Evolutionary conservation across 2,329 filamentous ascomycete species (phyloP), one percentile per base, ranked within the genome.

Genomic region (Cordyceps tenuipes): DNA sequence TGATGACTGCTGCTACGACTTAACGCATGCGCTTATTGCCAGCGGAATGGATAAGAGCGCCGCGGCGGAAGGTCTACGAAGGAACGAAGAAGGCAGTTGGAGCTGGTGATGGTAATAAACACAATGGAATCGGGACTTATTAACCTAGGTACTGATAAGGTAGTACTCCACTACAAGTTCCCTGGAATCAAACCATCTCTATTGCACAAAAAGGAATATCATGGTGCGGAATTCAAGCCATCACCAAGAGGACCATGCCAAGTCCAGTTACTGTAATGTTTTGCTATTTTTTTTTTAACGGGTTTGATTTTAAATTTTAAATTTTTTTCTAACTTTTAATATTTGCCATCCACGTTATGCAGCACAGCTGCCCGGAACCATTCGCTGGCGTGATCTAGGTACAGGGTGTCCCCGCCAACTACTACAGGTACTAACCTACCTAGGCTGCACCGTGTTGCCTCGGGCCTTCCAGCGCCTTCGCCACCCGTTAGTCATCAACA

Each of bases 381-480:
- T 12, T 15, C 44, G n/a, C n/a, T 34, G 29, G 15, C 53, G 53
- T 56, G 41, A n/a, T n/a, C n/a, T n/a, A n/a, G n/a, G n/a, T 36
- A 13, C 9, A 36, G 34, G 34, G 34, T 15, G 13, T 43, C 39
- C 15, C 19, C 9, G 13, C 17, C n/a, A n/a, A n/a, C n/a, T n/a
- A n/a, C n/a, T n/a, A n/a, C n/a, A n/a, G n/a, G n/a, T n/a, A n/a
- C n/a, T n/a, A n/a, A n/a, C n/a, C n/a, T n/a, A n/a, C n/a, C n/a
- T n/a, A 54, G 36, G 51, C 51, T 19, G 15, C 41, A 36, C 29
- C 31, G 13, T 43, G 39, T 48, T 48, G 8, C 26, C 15, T 48
- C 53, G 23, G 4, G 23, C 23, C 55, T 57, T 57, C 55, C 55
- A 57, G 55, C 36, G 46, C 46, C 31, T 50, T 57, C 55, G 46